These are phyloP conservation scores for Agaricus bisporus DNA, from an alignment of 768 basidiomycete species.

Conservation along the genomic window DNA sequence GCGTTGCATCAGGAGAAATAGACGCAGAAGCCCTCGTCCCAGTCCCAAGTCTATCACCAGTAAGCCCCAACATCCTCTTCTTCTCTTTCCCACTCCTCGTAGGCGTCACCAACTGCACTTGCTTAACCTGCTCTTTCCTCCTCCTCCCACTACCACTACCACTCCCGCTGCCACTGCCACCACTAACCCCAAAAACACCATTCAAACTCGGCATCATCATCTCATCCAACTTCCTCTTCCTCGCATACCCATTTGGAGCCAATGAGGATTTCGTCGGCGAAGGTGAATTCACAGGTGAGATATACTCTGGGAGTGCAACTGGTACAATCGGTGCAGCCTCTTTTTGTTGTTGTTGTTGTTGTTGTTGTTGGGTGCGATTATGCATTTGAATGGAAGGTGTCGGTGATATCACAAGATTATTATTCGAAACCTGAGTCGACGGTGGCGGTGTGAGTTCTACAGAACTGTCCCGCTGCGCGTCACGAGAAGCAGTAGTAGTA, in stretches of 20 bases:
- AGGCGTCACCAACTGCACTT: not conserved
- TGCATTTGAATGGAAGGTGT: not conserved
- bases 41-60: not conserved
- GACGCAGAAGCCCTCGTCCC: not conserved
- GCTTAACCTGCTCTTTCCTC: too few species aligned
- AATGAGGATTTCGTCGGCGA: not conserved
- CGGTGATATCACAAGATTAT: not conserved
- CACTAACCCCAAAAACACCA: not conserved
- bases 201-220: not conserved
- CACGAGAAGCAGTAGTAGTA: too few species aligned
- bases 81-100: not conserved
- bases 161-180: not conserved
- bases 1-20: not conserved
- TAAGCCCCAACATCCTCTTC: not conserved
- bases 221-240: conserved; percentile 9
- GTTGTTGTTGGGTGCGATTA: not conserved
- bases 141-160: too few species aligned
- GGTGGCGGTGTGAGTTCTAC: not conserved
- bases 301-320: not conserved
- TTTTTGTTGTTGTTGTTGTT: too few species aligned
- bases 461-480: not conserved
- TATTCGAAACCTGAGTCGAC: not conserved
- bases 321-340: not conserved
- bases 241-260: not conserved
- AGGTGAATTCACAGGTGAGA: conserved; percentile 8